A percentile compares a stretch with the other conserved stretches of the same genome.
Evolutionary conservation across 1,284 basidiomycete species (phyloP).

Genomic region (Ceratobasidium theobromae): DNA sequence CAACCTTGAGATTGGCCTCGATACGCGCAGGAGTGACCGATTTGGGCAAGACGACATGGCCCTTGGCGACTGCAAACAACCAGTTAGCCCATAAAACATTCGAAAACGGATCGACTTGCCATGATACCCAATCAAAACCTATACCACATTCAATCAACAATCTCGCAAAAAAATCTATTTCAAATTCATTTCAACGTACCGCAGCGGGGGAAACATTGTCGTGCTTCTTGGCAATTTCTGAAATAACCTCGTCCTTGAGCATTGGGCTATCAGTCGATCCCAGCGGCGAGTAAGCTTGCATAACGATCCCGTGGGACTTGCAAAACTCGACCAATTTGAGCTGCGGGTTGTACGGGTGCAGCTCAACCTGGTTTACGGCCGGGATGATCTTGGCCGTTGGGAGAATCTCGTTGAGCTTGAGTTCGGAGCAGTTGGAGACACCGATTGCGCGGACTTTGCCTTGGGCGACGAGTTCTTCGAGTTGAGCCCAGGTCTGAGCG

Average conservation of each 20-base stretch:
- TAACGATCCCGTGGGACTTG: constrained; percentile 65
- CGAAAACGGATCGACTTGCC: constrained; percentile 48
- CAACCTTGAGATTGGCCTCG: constrained; percentile 59
- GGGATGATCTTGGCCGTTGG: constrained; percentile 62
- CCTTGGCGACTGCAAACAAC: constrained; percentile 57
- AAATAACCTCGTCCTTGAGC: constrained; percentile 65
- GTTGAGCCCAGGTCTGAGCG: constrained; percentile 76
- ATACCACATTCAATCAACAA: neutral
- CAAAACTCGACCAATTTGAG: constrained; percentile 69
- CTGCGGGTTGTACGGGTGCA: constrained; percentile 78
- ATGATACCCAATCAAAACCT: constrained; percentile 60
- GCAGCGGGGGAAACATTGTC: constrained; percentile 59
- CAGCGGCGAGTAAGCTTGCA: constrained; percentile 83
- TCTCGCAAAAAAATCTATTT: too few species aligned
- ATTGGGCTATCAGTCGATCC: constrained; percentile 73
- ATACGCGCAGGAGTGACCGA: constrained; percentile 76
- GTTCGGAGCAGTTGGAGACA: constrained; percentile 61
- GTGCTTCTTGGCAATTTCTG: constrained; percentile 65
- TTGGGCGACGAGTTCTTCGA: constrained; percentile 60
- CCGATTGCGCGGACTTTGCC: constrained; percentile 84
- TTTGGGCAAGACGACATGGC: constrained; percentile 69
- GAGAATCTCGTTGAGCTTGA: constrained; percentile 48
- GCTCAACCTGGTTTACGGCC: constrained; percentile 65
- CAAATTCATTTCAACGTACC: constrained; percentile 43
- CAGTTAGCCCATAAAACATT: constrained; percentile 42